phyloP scores from a whole-genome alignment of 805 yeast species.

The Groenewaldozyma tartarivorans region DNA sequence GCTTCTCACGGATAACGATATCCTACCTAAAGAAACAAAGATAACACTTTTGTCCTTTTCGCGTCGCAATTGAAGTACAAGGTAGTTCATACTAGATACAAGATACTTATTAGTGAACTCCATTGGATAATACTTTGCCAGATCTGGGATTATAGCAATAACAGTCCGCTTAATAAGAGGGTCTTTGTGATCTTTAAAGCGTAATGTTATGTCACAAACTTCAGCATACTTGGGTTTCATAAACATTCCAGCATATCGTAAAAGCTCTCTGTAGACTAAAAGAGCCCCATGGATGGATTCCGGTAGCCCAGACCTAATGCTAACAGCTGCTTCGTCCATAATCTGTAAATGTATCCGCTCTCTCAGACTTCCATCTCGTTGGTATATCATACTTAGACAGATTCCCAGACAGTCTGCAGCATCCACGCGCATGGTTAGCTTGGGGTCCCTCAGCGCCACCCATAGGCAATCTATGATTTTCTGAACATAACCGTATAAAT shows the following conservation, averaged over 20 bases:
- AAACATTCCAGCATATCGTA: slow-evolving; percentile 62
- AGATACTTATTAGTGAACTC: slow-evolving; percentile 71
- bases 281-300: slow-evolving; percentile 85
- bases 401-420: slow-evolving; percentile 73
- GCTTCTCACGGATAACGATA: slow-evolving; percentile 66
- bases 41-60: slow-evolving; percentile 70
- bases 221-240: slow-evolving; percentile 63
- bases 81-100: slow-evolving; percentile 68
- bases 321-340: slow-evolving; percentile 56
- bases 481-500: slow-evolving; percentile 67
- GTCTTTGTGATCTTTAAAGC: slow-evolving; percentile 69
- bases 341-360: slow-evolving; percentile 68
- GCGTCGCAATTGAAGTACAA: slow-evolving; percentile 67
- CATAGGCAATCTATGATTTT: slow-evolving; percentile 76
- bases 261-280: slow-evolving; percentile 69
- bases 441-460: slow-evolving; percentile 78
- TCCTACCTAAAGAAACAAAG: slow-evolving; percentile 72
- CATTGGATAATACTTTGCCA: slow-evolving; percentile 69
- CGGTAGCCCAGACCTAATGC: slow-evolving; percentile 40
- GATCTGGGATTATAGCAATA: slow-evolving; percentile 69
- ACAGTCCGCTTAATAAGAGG: slow-evolving; percentile 72
- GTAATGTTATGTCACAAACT: slow-evolving; percentile 63
- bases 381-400: slow-evolving; percentile 69
- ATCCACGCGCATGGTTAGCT: slow-evolving; percentile 64
- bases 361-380: slow-evolving; percentile 62